Percentiles rank a stretch among this genome's conserved stretches.
These are phyloP conservation scores for Paracoccidioides lutzii DNA, from an alignment of 2,329 filamentous ascomycete genomes.

Conservation along the genomic window DNA sequence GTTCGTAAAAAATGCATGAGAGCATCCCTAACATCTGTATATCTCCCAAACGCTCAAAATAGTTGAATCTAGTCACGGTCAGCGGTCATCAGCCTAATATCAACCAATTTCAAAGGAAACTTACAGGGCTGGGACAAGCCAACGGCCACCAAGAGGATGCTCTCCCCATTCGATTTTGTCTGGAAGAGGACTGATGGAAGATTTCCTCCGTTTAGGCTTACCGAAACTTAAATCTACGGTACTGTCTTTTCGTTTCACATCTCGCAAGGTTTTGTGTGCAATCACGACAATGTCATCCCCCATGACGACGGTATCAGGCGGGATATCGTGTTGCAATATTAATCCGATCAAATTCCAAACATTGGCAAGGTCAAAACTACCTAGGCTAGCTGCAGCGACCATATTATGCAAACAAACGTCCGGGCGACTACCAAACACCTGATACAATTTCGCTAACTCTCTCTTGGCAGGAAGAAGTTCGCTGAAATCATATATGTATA, in stretches of 20 bases:
- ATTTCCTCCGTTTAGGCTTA: conserved; percentile 20
- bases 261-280: conserved; percentile 48
- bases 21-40: conserved; percentile 55
- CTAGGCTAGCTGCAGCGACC: conserved; percentile 57
- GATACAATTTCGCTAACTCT: conserved; percentile 64
- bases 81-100: neutral
- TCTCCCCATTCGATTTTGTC: conserved; percentile 43
- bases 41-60: conserved; percentile 49
- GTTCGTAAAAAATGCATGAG: conserved; percentile 45
- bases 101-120: neutral
- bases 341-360: conserved; percentile 75
- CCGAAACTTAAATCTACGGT: conserved; percentile 22
- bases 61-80: conserved; percentile 31
- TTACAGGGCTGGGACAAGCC: conserved; percentile 42
- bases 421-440: conserved; percentile 69
- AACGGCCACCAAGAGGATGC: conserved; percentile 42
- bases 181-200: conserved; percentile 24
- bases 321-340: conserved; percentile 63
- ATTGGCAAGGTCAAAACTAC: conserved; percentile 57
- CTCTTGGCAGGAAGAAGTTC: conserved; percentile 65
- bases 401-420: conserved; percentile 78
- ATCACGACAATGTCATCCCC: conserved; percentile 55
- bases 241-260: conserved; percentile 27
- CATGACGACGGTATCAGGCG: conserved; percentile 46
- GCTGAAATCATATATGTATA: conserved; percentile 60